Evolutionary conservation across 2,329 filamentous ascomycete species (phyloP).

Genomic region (Cladosporium austrohemisphaericum): DNA sequence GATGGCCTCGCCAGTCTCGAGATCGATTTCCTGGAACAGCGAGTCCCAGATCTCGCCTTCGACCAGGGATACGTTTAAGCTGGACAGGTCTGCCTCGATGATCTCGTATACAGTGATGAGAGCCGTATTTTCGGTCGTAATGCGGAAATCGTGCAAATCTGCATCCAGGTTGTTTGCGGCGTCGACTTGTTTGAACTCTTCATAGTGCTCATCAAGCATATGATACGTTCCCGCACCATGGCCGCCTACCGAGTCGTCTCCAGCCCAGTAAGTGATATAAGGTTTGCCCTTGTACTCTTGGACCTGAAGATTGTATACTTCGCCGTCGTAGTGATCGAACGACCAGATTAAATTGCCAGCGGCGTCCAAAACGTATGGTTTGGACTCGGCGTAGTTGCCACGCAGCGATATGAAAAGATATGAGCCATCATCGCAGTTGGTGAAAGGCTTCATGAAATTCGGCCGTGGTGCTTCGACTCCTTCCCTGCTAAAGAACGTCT

Average conservation of each 20-base stretch:
- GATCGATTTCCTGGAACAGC: constrained; percentile 46
- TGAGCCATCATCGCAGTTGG: constrained; percentile 30
- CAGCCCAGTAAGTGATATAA: constrained; percentile 40
- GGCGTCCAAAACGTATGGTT: constrained; percentile 20
- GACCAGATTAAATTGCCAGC: constrained; percentile 25
- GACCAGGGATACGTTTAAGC: constrained; percentile 24
- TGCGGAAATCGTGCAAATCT: constrained; percentile 44
- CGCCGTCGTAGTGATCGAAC: constrained; percentile 21
- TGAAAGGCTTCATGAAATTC: constrained; percentile 31
- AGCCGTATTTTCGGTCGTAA: constrained; percentile 41
- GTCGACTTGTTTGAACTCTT: constrained; percentile 38
- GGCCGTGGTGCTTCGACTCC: constrained; percentile 31
- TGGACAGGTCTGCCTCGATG: constrained; percentile 28
- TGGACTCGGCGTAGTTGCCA: constrained; percentile 21
- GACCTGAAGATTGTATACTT: constrained; percentile 35
- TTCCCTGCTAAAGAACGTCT: constrained; percentile 33
- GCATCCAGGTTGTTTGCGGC: constrained; percentile 34
- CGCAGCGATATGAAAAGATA: constrained; percentile 29
- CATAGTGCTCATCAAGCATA: constrained; percentile 34
- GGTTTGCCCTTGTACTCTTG: constrained; percentile 34
- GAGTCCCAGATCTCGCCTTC: constrained; percentile 38
- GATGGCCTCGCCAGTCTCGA: constrained; percentile 42
- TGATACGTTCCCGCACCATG: constrained; percentile 34
- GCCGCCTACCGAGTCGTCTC: constrained; percentile 35
- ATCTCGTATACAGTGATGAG: constrained; percentile 43